Evolutionary conservation across 2,329 filamentous ascomycete species (phyloP).

Genomic region (Neocucurbitaria cava): DNA sequence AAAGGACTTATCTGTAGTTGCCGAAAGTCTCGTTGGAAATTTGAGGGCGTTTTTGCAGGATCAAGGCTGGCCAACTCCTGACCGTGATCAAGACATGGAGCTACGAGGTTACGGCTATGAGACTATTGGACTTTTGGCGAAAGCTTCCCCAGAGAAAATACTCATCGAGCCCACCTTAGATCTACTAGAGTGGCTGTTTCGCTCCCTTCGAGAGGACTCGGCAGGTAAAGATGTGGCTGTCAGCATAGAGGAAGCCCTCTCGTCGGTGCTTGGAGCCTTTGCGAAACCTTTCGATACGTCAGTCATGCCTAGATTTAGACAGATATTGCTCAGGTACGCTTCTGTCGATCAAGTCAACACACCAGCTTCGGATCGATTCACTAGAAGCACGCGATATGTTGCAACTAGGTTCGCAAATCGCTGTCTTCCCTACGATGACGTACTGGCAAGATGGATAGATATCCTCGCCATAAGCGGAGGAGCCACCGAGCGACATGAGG

Average conservation of each 20-base stretch:
- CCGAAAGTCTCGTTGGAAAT: conserved; percentile 70
- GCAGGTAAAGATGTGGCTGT: conserved; percentile 76
- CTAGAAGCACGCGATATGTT: conserved; percentile 75
- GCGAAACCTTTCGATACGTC: conserved; percentile 52
- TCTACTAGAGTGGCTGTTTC: conserved; percentile 79
- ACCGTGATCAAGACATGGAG: conserved; percentile 62
- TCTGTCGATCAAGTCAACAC: conserved; percentile 19
- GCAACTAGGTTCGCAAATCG: conserved; percentile 89
- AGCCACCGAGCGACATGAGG: conserved; percentile 75
- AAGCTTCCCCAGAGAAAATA: conserved; percentile 66
- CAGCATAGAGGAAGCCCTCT: conserved; percentile 88
- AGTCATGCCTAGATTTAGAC: conserved; percentile 49
- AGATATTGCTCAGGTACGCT: conserved; percentile 44
- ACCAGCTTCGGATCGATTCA: conserved; percentile 50
- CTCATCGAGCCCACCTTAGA: conserved; percentile 60
- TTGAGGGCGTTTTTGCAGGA: conserved; percentile 76
- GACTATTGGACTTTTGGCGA: conserved; percentile 81
- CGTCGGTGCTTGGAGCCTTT: conserved; percentile 73
- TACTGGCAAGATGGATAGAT: conserved; percentile 85
- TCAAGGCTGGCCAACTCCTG: conserved; percentile 81
- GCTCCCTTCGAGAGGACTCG: conserved; percentile 79
- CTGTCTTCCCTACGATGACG: conserved; percentile 80
- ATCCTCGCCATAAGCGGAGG: conserved; percentile 77
- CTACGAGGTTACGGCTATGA: conserved; percentile 87
- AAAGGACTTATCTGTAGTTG: conserved; percentile 69